These are phyloP conservation scores for Candida jianshihensis DNA, from an alignment of 805 yeast species.

Conservation along the genomic window DNA sequence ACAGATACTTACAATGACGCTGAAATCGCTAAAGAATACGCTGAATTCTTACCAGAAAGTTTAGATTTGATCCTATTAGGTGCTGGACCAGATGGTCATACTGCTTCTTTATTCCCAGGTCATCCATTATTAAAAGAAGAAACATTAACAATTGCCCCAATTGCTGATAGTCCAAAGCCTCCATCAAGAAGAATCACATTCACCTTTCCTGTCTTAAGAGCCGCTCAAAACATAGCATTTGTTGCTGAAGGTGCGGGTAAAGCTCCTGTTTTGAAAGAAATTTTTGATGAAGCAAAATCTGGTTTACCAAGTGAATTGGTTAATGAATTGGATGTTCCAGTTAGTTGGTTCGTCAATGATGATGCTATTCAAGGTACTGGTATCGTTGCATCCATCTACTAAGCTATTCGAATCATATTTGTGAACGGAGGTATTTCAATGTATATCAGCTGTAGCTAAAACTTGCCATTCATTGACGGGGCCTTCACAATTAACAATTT, in stretches of 20 bases:
- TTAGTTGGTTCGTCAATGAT: slow-evolving; percentile 78
- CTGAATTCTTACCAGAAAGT: slow-evolving; percentile 42
- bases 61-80: slow-evolving; percentile 74
- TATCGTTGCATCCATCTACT: slow-evolving; percentile 14
- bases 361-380: slow-evolving; percentile 65
- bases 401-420: background rate
- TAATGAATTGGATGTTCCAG: slow-evolving; percentile 50
- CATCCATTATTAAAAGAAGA: slow-evolving; percentile 59
- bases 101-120: slow-evolving; percentile 88
- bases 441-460: slow-evolving; percentile 41
- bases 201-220: slow-evolving; percentile 67
- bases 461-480: slow-evolving; percentile 64
- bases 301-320: slow-evolving; percentile 71
- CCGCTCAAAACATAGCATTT: slow-evolving; percentile 50
- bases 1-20: slow-evolving; percentile 42
- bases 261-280: slow-evolving; percentile 61
- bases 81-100: slow-evolving; percentile 95
- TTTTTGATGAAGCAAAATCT: slow-evolving; percentile 47
- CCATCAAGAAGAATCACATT: slow-evolving; percentile 89
- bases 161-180: slow-evolving; percentile 86
- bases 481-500: slow-evolving; percentile 65
- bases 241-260: slow-evolving; percentile 89
- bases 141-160: slow-evolving; percentile 46
- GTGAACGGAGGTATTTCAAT: slow-evolving; percentile 10
- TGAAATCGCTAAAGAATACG: slow-evolving; percentile 57